Evolutionary conservation across 148 eudicot species (phyloP).

Genomic region (Heliamphora exappendiculata): DNA sequence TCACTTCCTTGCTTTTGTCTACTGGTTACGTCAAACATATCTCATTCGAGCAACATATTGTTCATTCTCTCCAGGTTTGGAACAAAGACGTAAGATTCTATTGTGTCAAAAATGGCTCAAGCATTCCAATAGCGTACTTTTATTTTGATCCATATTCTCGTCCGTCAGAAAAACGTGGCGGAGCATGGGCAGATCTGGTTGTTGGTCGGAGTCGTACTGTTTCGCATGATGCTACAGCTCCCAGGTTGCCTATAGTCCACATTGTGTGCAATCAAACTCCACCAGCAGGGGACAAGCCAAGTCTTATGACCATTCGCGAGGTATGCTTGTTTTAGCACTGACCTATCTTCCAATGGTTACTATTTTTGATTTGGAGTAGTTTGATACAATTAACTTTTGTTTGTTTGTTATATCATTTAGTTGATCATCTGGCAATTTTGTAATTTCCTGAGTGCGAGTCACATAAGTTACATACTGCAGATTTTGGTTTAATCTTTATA

Average conservation of each 20-base stretch:
- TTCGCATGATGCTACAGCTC: conserved; percentile 64
- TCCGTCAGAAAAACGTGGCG: conserved; percentile 93
- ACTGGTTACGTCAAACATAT: no score
- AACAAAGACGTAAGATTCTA: conserved; percentile 78
- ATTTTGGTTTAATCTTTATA: no score
- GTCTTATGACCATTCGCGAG: conserved; percentile 97
- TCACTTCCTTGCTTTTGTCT: neutral
- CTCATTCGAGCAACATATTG: no score
- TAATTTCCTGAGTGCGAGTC: no score
- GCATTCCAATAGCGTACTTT: conserved; percentile 72
- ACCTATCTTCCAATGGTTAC: no score
- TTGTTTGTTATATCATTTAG: no score
- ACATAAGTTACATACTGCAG: no score
- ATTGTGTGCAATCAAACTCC: conserved; percentile 99
- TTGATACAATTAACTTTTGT: no score
- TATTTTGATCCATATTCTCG: conserved; percentile 99
- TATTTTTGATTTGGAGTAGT: no score
- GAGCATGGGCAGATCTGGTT: conserved; percentile 99
- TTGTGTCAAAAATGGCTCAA: conserved; percentile 69
- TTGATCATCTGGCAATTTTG: no score
- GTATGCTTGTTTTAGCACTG: conserved; percentile 43
- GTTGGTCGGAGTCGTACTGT: conserved; percentile 77
- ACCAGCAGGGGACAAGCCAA: conserved; percentile 92
- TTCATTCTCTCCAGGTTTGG: no score
- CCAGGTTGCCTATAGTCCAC: conserved; percentile 91